Base-by-base conservation (phyloP, 306 rosid species). In the Begonia peltatifolia region DNA sequence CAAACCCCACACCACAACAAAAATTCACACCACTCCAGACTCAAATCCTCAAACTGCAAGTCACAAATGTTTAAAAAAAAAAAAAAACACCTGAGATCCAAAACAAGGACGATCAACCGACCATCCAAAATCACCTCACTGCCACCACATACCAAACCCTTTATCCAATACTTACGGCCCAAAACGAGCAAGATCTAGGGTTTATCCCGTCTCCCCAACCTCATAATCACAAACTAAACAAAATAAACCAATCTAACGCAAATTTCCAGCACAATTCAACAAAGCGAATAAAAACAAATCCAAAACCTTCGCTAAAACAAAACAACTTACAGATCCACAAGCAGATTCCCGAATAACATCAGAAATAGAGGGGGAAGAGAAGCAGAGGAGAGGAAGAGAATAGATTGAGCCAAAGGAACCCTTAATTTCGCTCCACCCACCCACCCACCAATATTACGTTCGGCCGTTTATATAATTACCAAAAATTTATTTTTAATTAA, bases 111-210 rank as follows among this genome's bases (percentile, higher is more conserved):
- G 42, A 55, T 48, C 10, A 48, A 38, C 44, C 18, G 59, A 18
- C 25, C 58, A 63, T 56, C 65, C 13, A 62, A 56, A 54, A 30
- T 30, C 38, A 30, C 38, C 38, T 16, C 55, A 59, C 63, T 38
- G 41, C 16, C 56, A 41, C 67, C 59, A 60, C 42, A 46, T 56
- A 60, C 56, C 60, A 50, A 43, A 58, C 51, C 75, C 46, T 25
- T 9, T 65, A 61, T 42, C 47, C 55, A 59, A 61, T 57, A 30
- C 47, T 57, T 47, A 51, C 12, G 55, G 50, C 66, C 62, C 52
- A 67, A 50, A 65, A 52, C 30, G 42, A 74, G 49, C 52, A 66
- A 74, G 81, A 84, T 76, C 83, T 76, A 62, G 51, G 71, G 70
- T 54, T 56, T 60, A 25, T 30, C 65, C 59, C 68, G 53, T 30